Conservation (phyloP, 2,329 filamentous ascomycete species). For the Penicillium capsulatum region DNA sequence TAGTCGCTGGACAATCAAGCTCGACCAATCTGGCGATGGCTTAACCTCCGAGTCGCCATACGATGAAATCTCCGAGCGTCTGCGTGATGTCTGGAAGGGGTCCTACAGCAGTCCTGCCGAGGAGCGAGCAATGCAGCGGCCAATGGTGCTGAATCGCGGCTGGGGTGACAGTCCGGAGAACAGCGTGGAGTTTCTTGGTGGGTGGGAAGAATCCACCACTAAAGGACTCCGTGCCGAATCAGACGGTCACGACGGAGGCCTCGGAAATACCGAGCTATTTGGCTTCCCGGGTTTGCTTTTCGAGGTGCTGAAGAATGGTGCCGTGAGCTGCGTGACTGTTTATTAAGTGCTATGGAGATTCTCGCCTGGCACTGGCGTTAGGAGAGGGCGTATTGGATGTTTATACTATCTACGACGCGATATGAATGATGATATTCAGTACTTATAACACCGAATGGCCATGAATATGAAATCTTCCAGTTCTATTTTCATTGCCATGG, state of each 20-base stretch:
- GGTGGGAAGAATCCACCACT: slow-evolving; percentile 71
- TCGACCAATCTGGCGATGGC: slow-evolving; percentile 40
- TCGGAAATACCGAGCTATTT: slow-evolving; percentile 78
- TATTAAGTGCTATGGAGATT: slow-evolving; percentile 53
- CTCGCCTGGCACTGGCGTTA: neutral
- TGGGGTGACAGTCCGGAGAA: slow-evolving; percentile 90
- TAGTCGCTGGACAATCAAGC: slow-evolving; percentile 74
- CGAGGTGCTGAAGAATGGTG: slow-evolving; percentile 89
- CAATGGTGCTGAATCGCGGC: slow-evolving; percentile 84
- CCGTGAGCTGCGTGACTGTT: slow-evolving; percentile 82
- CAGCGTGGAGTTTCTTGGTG: slow-evolving; percentile 78
- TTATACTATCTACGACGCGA: no score
- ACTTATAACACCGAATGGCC: no score
- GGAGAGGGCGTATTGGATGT: no score
- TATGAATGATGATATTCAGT: no score
- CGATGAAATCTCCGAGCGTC: slow-evolving; percentile 62
- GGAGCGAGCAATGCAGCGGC: slow-evolving; percentile 51
- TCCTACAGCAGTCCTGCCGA: slow-evolving; percentile 57
- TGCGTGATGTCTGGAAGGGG: slow-evolving; percentile 67
- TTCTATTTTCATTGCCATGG: no score
- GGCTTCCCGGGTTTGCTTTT: slow-evolving; percentile 93
- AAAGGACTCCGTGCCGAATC: slow-evolving; percentile 43
- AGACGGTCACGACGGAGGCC: slow-evolving; percentile 47
- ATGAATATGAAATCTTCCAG: no score
- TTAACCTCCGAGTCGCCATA: slow-evolving; percentile 76